Evolutionary conservation across 441 rosid genomes (phyloP).

Genomic region (Aquilaria agallochum): DNA sequence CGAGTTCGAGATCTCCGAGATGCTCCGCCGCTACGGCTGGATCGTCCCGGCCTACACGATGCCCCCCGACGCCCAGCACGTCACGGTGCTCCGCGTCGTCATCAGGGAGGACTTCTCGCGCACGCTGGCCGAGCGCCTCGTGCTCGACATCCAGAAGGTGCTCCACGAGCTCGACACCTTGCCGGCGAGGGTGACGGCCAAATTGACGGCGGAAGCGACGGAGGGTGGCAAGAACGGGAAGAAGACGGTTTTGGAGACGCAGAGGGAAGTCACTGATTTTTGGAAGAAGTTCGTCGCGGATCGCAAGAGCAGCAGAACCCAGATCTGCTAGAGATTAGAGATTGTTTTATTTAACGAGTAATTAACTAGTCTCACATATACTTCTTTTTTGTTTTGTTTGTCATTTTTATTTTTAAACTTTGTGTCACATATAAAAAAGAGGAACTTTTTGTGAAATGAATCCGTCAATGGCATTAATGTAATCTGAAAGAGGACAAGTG

Average conservation of each 20-base stretch:
- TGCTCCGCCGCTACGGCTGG: too few species aligned
- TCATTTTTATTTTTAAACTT: too few species aligned
- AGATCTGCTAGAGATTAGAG: not conserved
- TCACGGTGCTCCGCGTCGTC: too few species aligned
- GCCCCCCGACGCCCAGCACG: too few species aligned
- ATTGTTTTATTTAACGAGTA: not conserved
- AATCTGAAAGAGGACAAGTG: too few species aligned
- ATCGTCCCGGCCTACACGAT: too few species aligned
- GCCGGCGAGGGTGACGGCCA: conserved; percentile 41
- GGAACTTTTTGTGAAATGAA: too few species aligned
- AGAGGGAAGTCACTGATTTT: conserved; percentile 55
- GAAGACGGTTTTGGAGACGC: conserved; percentile 57
- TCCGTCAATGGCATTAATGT: too few species aligned
- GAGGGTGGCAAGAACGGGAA: conserved; percentile 36
- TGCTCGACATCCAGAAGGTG: conserved; percentile 33
- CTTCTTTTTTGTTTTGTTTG: too few species aligned
- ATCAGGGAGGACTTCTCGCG: too few species aligned
- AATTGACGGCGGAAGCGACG: conserved; percentile 19
- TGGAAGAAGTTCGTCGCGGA: conserved; percentile 72
- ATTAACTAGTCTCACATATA: not conserved
- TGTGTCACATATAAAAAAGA: too few species aligned
- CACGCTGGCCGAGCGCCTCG: conserved; percentile 56
- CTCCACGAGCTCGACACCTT: conserved; percentile 49
- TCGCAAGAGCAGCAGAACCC: conserved; percentile 19
- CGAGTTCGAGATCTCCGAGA: too few species aligned